Evolutionary conservation across 768 basidiomycete species (phyloP).

Genomic region (Trametes elegans): DNA sequence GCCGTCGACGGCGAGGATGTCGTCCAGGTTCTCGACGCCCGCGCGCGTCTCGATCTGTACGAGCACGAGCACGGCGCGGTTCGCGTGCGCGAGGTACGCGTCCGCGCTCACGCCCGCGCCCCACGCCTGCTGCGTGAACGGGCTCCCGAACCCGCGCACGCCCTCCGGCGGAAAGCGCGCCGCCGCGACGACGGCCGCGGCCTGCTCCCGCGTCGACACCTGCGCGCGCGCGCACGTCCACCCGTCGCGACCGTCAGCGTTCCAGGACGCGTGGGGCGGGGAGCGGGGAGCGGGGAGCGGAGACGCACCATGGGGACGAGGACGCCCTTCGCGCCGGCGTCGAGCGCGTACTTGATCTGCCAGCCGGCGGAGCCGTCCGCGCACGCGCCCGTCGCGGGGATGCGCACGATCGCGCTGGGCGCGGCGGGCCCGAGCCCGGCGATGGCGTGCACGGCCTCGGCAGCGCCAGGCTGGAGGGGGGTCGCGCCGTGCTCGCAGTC

Average conservation of each 20-base stretch:
- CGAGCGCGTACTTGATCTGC: slow-evolving; percentile 73
- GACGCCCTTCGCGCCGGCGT: slow-evolving; percentile 63
- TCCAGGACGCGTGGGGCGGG: background rate
- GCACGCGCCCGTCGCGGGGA: slow-evolving; percentile 61
- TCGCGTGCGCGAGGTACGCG: slow-evolving; percentile 54
- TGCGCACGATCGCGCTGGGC: slow-evolving; percentile 56
- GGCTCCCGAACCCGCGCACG: slow-evolving; percentile 62
- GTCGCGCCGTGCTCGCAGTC: slow-evolving; percentile 71
- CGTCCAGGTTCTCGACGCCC: slow-evolving; percentile 41
- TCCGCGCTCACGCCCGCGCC: slow-evolving; percentile 37
- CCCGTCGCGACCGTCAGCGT: no score
- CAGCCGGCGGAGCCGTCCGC: slow-evolving; percentile 49
- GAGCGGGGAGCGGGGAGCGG: background rate
- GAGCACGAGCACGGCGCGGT: slow-evolving; percentile 34
- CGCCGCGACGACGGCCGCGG: slow-evolving; percentile 53
- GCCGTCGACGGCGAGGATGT: slow-evolving; percentile 38
- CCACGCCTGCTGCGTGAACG: slow-evolving; percentile 61
- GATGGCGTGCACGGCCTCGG: slow-evolving; percentile 56
- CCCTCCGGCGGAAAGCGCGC: slow-evolving; percentile 62
- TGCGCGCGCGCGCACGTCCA: slow-evolving; percentile 22
- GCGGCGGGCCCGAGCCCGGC: slow-evolving; percentile 41
- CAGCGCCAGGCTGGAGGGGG: slow-evolving; percentile 51
- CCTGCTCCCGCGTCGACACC: slow-evolving; percentile 59
- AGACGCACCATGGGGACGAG: slow-evolving; percentile 62
- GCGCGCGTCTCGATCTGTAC: slow-evolving; percentile 44